Evolutionary conservation across 768 basidiomycete species (phyloP), one percentile per base, ranked within the genome.

Genomic region (Rhodocollybia butyracea): DNA sequence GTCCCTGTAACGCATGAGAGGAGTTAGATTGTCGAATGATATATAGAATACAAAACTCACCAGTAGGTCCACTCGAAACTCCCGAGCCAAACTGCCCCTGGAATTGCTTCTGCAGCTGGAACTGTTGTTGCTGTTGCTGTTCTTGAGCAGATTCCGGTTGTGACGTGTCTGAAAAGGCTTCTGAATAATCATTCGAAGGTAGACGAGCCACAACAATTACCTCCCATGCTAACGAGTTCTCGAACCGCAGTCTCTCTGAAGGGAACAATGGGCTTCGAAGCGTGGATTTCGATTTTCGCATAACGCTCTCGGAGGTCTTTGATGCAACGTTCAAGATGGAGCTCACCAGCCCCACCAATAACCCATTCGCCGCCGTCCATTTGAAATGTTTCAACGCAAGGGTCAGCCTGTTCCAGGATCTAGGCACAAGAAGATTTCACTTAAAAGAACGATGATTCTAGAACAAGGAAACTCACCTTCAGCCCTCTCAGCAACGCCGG

Each of bases 321-420:
- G 40, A 98, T 72, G 68, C 97, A 99, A 59, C 97, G 84, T 94
- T 98, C 97, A 24, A 98, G 74, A 70, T 98, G 97, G 43, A 99
- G 73, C 66, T 98, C 96, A 30, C 97, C 97, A 1, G 97, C 97
- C 2, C 91, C 91, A 57, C 98, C 71, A 59, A 99, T 97, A 54
- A 99, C 97, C 68, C 97, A 89, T 68, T 99, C 97, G 30, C 97
- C 97, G 0, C 95, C 97, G 63, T 92, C 84, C 70, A 98, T 97
- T 61, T 98, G 94, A 68, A 98, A 94, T 0, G 91, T 95, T 66
- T 98, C 94, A 3, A 96, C 95, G 60, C 94, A 98, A 1, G 97
- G 96, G 73, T 98, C 97, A 3, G 94, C 88, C 66, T 98, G 95
- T 61, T 88, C 89, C 31, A 99, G 82, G 12, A 98, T 75, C 60